Evolutionary conservation across 495 filamentous ascomycete genomes (phyloP).

Genomic region (Pseudevernia furfuracea): DNA sequence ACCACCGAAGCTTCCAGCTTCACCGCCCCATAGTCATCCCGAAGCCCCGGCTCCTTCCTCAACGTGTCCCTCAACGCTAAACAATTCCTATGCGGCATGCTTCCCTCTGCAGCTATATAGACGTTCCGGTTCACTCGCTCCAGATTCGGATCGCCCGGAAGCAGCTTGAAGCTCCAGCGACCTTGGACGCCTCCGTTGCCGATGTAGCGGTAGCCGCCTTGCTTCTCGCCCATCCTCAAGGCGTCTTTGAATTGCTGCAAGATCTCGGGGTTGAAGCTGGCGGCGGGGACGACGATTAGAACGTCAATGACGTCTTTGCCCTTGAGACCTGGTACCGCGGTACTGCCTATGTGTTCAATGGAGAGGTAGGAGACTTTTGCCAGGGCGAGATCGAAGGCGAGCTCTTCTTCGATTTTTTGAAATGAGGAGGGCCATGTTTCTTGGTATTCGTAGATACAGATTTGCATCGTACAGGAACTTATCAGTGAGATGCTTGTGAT

Average conservation of each 20-base stretch:
- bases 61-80: conserved; percentile 27
- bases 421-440: not conserved
- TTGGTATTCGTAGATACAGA: too few species aligned
- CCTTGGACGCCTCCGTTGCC: conserved; percentile 18
- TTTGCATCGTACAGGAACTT: too few species aligned
- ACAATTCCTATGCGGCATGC: conserved; percentile 12
- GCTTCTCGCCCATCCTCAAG: not conserved
- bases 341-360: conserved; percentile 22
- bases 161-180: conserved; percentile 16
- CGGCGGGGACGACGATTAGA: conserved; percentile 3
- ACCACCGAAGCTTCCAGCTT: conserved; percentile 17
- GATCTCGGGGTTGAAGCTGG: not conserved
- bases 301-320: conserved; percentile 19
- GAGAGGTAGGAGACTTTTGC: conserved; percentile 1
- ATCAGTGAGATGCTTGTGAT: too few species aligned
- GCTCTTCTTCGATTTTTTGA: conserved; percentile 7
- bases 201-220: conserved; percentile 18
- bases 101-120: conserved; percentile 17
- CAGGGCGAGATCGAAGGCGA: conserved; percentile 13
- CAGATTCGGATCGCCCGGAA: too few species aligned
- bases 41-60: conserved; percentile 17
- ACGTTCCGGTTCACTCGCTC: conserved; percentile 8
- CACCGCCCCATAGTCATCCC: conserved; percentile 26
- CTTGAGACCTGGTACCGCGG: conserved; percentile 9
- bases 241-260: conserved; percentile 10